Conservation (phyloP, 2,329 filamentous ascomycete genomes). For the Helicocarpus griseus region DNA sequence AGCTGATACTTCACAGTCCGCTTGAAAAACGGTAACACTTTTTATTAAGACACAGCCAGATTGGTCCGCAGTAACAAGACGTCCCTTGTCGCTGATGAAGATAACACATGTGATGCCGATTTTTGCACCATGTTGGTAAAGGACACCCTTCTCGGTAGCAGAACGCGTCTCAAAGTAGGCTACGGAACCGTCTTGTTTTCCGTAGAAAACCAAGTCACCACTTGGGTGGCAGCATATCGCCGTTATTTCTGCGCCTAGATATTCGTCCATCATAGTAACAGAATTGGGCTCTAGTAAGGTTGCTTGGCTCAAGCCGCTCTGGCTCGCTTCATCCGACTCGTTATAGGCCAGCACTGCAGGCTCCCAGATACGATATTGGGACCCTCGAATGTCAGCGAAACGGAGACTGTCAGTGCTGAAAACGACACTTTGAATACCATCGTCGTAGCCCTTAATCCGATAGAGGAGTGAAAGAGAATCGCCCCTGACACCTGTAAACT, state of each 20-base stretch:
- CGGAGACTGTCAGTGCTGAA: slow-evolving; percentile 4
- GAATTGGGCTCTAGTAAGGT: not conserved
- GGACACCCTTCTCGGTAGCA: slow-evolving; percentile 8
- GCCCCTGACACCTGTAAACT: slow-evolving; percentile 12
- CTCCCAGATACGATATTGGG: slow-evolving; percentile 4
- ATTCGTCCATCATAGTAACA: slow-evolving; percentile 9
- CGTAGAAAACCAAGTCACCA: slow-evolving; percentile 23
- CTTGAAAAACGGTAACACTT: not conserved
- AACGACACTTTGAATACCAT: not conserved
- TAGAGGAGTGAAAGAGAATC: not conserved
- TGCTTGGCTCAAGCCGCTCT: slow-evolving; percentile 7
- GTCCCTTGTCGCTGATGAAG: slow-evolving; percentile 10
- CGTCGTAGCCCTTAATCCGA: not conserved
- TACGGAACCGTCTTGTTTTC: slow-evolving; percentile 29
- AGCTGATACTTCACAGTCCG: not conserved
- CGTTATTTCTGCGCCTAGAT: slow-evolving; percentile 18
- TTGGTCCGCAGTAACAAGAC: slow-evolving; percentile 22
- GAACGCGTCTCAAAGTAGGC: slow-evolving; percentile 19
- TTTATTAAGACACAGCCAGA: slow-evolving; percentile 17
- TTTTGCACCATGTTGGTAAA: slow-evolving; percentile 17
- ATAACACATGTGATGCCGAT: slow-evolving; percentile 14
- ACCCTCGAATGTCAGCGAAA: not conserved
- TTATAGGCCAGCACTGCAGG: slow-evolving; percentile 3
- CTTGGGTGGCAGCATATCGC: slow-evolving; percentile 19
- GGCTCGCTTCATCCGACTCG: slow-evolving; percentile 15